A percentile compares a stretch with the other conserved stretches of the same genome.
Conservation (phyloP, 208 protist species). For the Trypanosomatidae sp. region DNA sequence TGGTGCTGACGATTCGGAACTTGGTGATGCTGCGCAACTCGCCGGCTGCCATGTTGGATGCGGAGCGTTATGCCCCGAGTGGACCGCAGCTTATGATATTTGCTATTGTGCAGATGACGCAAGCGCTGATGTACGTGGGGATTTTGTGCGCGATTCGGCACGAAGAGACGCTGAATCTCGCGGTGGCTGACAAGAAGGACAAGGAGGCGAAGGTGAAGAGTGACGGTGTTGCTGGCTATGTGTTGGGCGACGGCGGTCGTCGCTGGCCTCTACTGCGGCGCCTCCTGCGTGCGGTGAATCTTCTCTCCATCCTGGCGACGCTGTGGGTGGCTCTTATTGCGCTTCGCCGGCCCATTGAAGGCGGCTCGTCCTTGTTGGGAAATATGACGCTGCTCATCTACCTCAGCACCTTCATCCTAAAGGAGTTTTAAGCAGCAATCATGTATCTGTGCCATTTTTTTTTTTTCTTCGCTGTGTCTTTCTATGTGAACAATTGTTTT, state of each 20-base stretch:
- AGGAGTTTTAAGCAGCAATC: constrained; percentile 28
- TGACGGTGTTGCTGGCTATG: constrained; percentile 33
- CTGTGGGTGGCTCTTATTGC: constrained; percentile 48
- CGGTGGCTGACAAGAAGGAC: constrained; percentile 5
- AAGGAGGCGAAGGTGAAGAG: neutral
- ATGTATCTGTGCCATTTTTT: too few relatives aligned
- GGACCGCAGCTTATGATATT: constrained; percentile 38
- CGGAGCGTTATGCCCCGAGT: constrained; percentile 38
- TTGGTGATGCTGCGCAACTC: constrained; percentile 35
- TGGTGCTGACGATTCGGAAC: constrained; percentile 66
- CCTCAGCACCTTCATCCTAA: constrained; percentile 26
- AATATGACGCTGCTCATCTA: constrained; percentile 40
- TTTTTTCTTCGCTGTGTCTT: neutral
- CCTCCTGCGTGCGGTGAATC: neutral
- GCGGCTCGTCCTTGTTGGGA: constrained; percentile 36
- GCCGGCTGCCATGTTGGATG: constrained; percentile 34
- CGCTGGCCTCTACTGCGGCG: constrained; percentile 19
- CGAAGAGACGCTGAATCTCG: constrained; percentile 22
- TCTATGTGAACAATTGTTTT: too few relatives aligned
- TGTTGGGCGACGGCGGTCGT: constrained; percentile 42
- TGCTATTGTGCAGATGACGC: constrained; percentile 30
- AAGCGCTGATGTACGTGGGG: constrained; percentile 35
- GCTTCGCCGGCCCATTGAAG: constrained; percentile 62
- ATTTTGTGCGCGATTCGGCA: constrained; percentile 34
- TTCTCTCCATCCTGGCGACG: constrained; percentile 18